Evolutionary conservation across 495 filamentous ascomycete genomes (phyloP).

Genomic region (Neurospora tetrasperma): DNA sequence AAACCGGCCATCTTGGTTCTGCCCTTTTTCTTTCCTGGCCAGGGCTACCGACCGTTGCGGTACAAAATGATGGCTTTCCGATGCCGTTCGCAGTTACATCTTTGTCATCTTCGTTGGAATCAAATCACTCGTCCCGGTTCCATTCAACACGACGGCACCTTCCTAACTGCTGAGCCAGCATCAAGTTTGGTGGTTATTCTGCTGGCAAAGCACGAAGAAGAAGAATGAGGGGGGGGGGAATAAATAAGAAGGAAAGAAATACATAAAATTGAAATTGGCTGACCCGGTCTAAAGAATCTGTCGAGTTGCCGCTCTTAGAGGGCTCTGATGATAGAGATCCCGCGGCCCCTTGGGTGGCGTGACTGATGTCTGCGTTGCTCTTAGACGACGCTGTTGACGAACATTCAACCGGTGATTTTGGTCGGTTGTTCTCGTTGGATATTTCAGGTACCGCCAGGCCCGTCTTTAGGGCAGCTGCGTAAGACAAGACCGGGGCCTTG

Average conservation of each 20-base stretch:
- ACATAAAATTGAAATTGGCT: not conserved
- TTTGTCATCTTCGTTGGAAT: not conserved
- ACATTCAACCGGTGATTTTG: not conserved
- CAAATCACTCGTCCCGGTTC: not conserved
- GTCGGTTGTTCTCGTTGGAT: not conserved
- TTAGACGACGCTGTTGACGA: not conserved
- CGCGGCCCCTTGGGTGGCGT: not conserved
- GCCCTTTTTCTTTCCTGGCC: not conserved
- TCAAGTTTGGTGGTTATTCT: not conserved
- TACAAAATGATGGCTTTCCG: not conserved
- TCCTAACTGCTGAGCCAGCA: not conserved
- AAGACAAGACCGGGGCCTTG: not conserved
- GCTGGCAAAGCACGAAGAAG: not conserved
- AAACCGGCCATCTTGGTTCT: not conserved
- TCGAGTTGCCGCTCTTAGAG: not conserved
- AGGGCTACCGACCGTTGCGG: not conserved
- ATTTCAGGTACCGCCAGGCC: not conserved
- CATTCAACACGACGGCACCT: not conserved
- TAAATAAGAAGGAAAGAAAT: no score
- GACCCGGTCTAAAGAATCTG: not conserved
- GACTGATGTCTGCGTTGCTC: not conserved
- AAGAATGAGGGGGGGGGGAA: not conserved
- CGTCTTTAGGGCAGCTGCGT: not conserved
- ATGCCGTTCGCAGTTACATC: not conserved
- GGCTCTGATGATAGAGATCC: not conserved